A percentile compares a stretch with the other conserved stretches of the same genome.
Conservation (phyloP, 371 early-diverging fungal species). For the Mortierella sp. region DNA sequence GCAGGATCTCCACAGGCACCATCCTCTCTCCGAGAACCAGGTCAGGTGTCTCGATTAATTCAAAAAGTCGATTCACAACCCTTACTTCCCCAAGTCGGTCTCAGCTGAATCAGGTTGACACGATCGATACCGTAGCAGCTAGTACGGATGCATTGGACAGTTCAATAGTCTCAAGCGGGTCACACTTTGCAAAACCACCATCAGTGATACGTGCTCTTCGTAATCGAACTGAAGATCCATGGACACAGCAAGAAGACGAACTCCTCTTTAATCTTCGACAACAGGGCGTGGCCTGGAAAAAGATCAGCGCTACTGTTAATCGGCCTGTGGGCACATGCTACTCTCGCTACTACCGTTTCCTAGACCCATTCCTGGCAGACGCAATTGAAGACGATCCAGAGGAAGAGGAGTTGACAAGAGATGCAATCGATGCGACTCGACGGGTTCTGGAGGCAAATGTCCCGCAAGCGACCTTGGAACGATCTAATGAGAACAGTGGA, state of each 20-base stretch:
- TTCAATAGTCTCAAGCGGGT: neutral
- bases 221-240: conserved; percentile 2
- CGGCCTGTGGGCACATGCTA: conserved; percentile 25
- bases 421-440: conserved; percentile 2
- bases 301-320: conserved; percentile 5
- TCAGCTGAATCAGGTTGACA: neutral
- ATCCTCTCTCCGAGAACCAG: neutral
- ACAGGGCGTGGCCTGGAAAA: conserved; percentile 24
- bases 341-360: conserved; percentile 41
- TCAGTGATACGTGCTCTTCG: conserved; percentile 1
- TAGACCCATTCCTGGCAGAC: conserved; percentile 45
- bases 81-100: neutral
- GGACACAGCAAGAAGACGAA: conserved; percentile 27
- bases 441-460: conserved; percentile 8
- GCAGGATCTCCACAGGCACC: neutral
- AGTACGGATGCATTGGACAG: neutral
- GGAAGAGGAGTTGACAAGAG: conserved; percentile 8
- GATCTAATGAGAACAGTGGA: neutral
- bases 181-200: neutral
- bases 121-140: neutral
- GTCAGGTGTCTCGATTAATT: neutral
- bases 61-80: neutral
- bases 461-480: neutral
- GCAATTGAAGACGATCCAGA: conserved; percentile 30
- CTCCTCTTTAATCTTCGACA: conserved; percentile 30